A percentile compares a stretch with the other conserved stretches of the same genome.
Evolutionary conservation across 768 basidiomycete species (phyloP).

Genomic region (Podaxis pistillaris): DNA sequence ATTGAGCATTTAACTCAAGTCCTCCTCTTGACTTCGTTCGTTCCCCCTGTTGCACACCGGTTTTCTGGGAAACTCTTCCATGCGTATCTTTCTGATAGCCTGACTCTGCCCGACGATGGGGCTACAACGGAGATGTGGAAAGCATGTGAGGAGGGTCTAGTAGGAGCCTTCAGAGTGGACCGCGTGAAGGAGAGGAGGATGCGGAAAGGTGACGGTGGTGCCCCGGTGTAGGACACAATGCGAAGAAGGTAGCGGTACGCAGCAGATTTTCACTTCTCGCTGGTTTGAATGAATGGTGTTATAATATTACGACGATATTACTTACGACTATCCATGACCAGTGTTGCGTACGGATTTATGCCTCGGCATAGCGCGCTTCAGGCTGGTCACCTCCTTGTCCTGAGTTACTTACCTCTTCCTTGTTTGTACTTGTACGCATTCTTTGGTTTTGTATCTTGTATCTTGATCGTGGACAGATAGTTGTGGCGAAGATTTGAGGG

Average conservation of each 20-base stretch:
- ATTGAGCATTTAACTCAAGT: conserved; percentile 61
- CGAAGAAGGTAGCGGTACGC: conserved; percentile 7
- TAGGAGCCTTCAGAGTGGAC: conserved; percentile 48
- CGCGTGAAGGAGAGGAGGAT: conserved; percentile 36
- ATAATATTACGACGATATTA: background rate
- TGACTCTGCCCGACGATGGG: conserved; percentile 18
- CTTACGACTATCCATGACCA: too few relatives aligned
- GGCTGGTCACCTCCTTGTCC: too few relatives aligned
- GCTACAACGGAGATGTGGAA: conserved; percentile 40
- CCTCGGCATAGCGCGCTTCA: too few relatives aligned
- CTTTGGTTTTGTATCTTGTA: too few relatives aligned
- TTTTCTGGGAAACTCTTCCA: conserved; percentile 69
- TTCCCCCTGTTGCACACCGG: conserved; percentile 44
- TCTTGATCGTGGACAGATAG: too few relatives aligned
- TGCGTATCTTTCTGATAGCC: conserved; percentile 37
- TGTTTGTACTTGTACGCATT: too few relatives aligned
- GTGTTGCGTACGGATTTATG: too few relatives aligned
- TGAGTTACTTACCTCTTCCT: too few relatives aligned
- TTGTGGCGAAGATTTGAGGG: too few relatives aligned
- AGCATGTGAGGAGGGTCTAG: conserved; percentile 46
- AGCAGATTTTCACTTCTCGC: conserved; percentile 43
- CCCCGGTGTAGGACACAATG: background rate
- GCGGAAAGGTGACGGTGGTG: conserved; percentile 20
- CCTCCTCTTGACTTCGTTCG: conserved; percentile 49
- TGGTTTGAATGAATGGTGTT: conserved; percentile 31